A percentile compares a stretch with the other conserved stretches of the same genome.
Conservation (phyloP, 805 yeast species). For the Yarrowia yakushimensis region DNA sequence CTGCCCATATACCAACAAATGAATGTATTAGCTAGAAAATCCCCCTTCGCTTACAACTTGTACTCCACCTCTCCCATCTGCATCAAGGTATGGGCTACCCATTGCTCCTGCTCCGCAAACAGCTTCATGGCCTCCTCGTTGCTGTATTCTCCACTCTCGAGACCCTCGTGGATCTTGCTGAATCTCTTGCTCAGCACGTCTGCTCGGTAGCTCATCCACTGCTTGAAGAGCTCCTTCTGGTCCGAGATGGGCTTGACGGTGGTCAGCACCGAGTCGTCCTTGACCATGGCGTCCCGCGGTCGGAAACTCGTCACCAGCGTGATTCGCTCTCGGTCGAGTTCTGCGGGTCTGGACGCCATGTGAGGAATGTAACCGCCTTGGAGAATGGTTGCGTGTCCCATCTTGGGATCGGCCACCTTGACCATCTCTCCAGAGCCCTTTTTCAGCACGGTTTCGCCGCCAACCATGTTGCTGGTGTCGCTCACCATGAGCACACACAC, state of each 20-base stretch:
- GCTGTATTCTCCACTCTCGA: neutral
- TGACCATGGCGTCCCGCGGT: neutral
- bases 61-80: constrained; percentile 18
- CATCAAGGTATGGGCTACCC: constrained; percentile 5
- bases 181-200: neutral
- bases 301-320: neutral
- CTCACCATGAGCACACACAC: constrained; percentile 63
- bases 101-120: constrained; percentile 9
- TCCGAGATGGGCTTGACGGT: neutral
- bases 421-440: neutral
- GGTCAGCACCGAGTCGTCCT: neutral
- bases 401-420: constrained; percentile 1
- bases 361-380: constrained; percentile 1
- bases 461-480: constrained; percentile 46
- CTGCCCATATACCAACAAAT: too few species aligned
- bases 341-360: constrained; percentile 3
- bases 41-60: neutral
- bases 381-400: neutral
- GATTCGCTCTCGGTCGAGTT: neutral
- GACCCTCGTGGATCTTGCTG: neutral
- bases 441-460: neutral
- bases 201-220: constrained; percentile 9
- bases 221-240: neutral
- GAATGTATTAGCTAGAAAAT: too few species aligned
- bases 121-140: neutral